These are phyloP conservation scores for Sporobolomyces phaffii DNA, from an alignment of 768 basidiomycete species.

Conservation along the genomic window DNA sequence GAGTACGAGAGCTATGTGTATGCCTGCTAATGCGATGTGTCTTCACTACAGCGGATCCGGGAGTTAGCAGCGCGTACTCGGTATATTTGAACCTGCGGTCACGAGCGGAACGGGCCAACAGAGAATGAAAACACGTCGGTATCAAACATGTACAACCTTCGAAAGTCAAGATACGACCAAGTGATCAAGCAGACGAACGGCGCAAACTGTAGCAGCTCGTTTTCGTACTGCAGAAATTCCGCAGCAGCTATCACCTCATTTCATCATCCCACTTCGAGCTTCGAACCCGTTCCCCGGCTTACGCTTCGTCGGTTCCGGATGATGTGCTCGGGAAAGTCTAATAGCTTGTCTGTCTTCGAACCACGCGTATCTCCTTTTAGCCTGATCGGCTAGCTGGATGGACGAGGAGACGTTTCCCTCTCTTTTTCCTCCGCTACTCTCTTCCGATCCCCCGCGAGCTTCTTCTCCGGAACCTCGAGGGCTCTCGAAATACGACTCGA, in stretches of 20 bases:
- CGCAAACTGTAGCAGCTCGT: too few species aligned
- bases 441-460: background rate
- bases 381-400: background rate
- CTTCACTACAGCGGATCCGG: slow-evolving; percentile 1
- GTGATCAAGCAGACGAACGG: too few species aligned
- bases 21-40: too few species aligned
- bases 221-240: too few species aligned
- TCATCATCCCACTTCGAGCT: background rate
- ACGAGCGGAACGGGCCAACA: background rate
- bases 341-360: too few species aligned
- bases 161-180: too few species aligned
- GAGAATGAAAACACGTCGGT: too few species aligned
- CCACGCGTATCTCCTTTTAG: too few species aligned
- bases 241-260: slow-evolving; percentile 5
- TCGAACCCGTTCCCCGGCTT: background rate
- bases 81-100: slow-evolving; percentile 10
- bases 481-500: too few species aligned
- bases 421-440: background rate
- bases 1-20: too few species aligned
- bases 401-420: background rate
- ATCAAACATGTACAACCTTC: too few species aligned
- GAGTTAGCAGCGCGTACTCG: background rate
- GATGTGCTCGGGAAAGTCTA: background rate
- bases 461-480: too few species aligned
- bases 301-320: background rate